These are phyloP conservation scores for Nakataea oryzae DNA, from an alignment of 2,329 filamentous ascomycete genomes.

Conservation along the genomic window DNA sequence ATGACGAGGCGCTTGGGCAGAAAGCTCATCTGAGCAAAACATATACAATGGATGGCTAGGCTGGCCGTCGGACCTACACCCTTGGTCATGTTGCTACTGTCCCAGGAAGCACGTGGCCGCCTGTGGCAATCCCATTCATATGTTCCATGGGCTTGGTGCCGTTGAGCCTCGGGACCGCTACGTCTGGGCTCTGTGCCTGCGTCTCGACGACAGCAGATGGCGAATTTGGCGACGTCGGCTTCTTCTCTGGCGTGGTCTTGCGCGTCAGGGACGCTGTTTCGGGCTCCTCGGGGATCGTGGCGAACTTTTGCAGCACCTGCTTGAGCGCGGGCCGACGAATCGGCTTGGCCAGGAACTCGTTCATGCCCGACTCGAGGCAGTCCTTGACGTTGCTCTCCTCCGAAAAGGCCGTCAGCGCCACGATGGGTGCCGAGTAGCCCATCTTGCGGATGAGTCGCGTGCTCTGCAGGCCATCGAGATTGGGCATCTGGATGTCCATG, in stretches of 20 bases:
- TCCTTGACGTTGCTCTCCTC: slow-evolving; percentile 84
- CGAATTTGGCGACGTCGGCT: not conserved
- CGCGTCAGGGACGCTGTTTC: slow-evolving; percentile 25
- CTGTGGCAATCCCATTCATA: not conserved
- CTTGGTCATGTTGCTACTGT: not conserved
- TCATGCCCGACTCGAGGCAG: slow-evolving; percentile 83
- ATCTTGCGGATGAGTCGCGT: slow-evolving; percentile 77
- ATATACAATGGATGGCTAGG: not conserved
- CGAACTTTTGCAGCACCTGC: slow-evolving; percentile 74
- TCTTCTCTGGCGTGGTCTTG: slow-evolving; percentile 19
- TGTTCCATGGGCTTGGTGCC: not conserved
- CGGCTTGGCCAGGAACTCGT: slow-evolving; percentile 70
- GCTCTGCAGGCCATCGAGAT: slow-evolving; percentile 78
- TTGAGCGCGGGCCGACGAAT: slow-evolving; percentile 79
- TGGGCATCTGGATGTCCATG: slow-evolving; percentile 96
- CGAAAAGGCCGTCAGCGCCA: slow-evolving; percentile 81
- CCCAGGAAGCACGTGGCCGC: not conserved
- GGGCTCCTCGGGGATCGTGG: slow-evolving; percentile 68
- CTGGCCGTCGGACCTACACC: no score
- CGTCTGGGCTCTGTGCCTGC: not conserved
- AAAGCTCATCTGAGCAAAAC: not conserved
- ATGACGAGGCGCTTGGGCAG: not conserved
- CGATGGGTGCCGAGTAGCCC: slow-evolving; percentile 80
- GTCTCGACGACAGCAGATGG: not conserved
- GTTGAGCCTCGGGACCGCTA: not conserved